These are phyloP conservation scores for Cutaneotrichosporon sp. DNA, from an alignment of 1,284 basidiomycete species.

Conservation along the genomic window DNA sequence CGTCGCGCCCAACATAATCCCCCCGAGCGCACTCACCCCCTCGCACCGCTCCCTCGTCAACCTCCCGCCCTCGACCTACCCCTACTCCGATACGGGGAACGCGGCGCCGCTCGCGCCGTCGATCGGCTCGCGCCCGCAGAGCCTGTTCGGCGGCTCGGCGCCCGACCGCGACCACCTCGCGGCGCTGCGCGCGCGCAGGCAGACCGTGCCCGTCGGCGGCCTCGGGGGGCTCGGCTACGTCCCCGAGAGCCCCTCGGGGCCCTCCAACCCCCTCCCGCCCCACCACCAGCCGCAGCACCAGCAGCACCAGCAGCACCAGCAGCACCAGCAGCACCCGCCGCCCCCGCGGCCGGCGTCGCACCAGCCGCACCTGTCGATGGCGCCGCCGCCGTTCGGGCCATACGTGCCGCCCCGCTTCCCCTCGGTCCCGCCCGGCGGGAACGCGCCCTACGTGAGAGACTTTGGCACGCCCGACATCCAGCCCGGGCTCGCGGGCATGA, in stretches of 20 bases:
- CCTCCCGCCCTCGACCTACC: slow-evolving; percentile 23
- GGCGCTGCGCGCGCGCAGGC: slow-evolving; percentile 4
- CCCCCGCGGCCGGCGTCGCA: not conserved
- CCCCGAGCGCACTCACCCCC: slow-evolving; percentile 41
- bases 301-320: too few relatives aligned
- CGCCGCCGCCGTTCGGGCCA: slow-evolving; percentile 5
- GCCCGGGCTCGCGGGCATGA: not conserved
- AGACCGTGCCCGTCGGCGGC: not conserved
- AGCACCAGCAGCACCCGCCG: not conserved
- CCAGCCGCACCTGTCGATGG: not conserved
- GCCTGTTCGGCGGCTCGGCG: slow-evolving; percentile 13
- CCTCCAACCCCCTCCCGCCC: not conserved
- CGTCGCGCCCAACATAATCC: slow-evolving; percentile 44
- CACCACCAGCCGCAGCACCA: too few relatives aligned
- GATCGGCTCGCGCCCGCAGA: slow-evolving; percentile 12
- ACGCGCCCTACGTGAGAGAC: slow-evolving; percentile 21
- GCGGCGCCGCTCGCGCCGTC: not conserved
- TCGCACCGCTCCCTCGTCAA: slow-evolving; percentile 45
- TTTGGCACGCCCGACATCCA: slow-evolving; percentile 35
- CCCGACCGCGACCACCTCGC: slow-evolving; percentile 13
- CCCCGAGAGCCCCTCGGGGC: slow-evolving; percentile 2
- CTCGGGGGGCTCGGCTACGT: slow-evolving; percentile 1
- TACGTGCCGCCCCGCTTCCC: slow-evolving; percentile 10
- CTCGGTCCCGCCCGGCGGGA: slow-evolving; percentile 4
- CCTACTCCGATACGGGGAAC: slow-evolving; percentile 2